phyloP scores from a whole-genome alignment of 2,329 filamentous ascomycete genomes.

The Trichoderma afroharzianum region DNA sequence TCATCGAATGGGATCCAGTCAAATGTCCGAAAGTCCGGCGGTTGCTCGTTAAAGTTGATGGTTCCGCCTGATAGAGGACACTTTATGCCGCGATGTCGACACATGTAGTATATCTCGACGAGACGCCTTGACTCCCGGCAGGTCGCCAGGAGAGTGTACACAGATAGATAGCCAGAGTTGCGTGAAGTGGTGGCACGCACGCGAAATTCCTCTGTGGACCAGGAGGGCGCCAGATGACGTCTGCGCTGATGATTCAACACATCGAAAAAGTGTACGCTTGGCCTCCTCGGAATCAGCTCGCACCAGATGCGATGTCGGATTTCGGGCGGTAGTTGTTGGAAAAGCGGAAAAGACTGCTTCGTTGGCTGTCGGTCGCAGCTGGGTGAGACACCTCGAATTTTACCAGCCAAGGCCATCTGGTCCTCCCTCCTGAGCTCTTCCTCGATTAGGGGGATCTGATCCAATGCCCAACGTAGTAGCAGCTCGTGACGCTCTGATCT shows the following conservation, averaged over 20 bases:
- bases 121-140: constrained; percentile 1
- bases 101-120: background rate
- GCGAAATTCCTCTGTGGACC: constrained; percentile 15
- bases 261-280: constrained; percentile 15
- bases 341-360: background rate
- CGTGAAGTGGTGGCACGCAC: constrained; percentile 6
- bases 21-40: constrained; percentile 12
- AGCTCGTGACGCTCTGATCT: constrained; percentile 21
- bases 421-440: constrained; percentile 15
- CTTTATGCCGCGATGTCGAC: background rate
- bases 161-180: constrained; percentile 9
- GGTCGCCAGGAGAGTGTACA: constrained; percentile 5
- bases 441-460: constrained; percentile 23
- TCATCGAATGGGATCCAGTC: constrained; percentile 16
- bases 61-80: background rate
- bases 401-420: background rate
- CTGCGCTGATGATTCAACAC: constrained; percentile 13
- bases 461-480: constrained; percentile 22
- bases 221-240: constrained; percentile 2
- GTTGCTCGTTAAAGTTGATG: background rate
- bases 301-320: constrained; percentile 13
- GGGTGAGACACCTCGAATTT: background rate
- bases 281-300: background rate
- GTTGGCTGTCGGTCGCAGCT: background rate
- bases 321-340: constrained; percentile 7